These are phyloP conservation scores for Thermoascus crustaceus DNA, from an alignment of 2,329 filamentous ascomycete genomes.

Conservation along the genomic window DNA sequence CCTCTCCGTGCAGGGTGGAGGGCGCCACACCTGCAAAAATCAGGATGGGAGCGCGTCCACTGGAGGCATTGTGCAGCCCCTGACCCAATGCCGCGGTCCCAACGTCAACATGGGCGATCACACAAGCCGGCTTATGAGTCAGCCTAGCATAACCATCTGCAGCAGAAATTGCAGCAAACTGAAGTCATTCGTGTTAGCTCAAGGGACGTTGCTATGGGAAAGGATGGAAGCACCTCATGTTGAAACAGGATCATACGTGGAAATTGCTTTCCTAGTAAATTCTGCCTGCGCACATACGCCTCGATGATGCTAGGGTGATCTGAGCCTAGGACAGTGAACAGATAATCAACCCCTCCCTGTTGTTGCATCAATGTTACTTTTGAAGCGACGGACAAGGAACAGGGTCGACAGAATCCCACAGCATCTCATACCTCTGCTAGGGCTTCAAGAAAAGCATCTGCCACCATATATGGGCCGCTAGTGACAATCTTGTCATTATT, in stretches of 20 bases:
- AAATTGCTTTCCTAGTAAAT: constrained; percentile 8
- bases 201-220: neutral
- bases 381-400: neutral
- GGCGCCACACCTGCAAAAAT: constrained; percentile 70
- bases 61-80: constrained; percentile 67
- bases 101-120: constrained; percentile 70
- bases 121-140: constrained; percentile 35
- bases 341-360: constrained; percentile 11
- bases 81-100: constrained; percentile 70
- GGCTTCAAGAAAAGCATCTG: constrained; percentile 12
- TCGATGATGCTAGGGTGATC: constrained; percentile 14
- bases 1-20: constrained; percentile 65
- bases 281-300: constrained; percentile 11
- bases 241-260: constrained; percentile 12
- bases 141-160: constrained; percentile 12
- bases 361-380: constrained; percentile 5
- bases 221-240: constrained; percentile 8
- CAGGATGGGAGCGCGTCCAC: constrained; percentile 61
- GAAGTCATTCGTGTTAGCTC: neutral
- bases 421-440: constrained; percentile 10
- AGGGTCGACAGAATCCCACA: neutral
- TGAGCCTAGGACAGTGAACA: constrained; percentile 12
- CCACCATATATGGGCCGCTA: constrained; percentile 7
- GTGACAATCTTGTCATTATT: constrained; percentile 3
- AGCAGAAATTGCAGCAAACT: constrained; percentile 13